A percentile compares a stretch with the other conserved stretches of the same genome.
phyloP scores from a whole-genome alignment of 495 filamentous ascomycete genomes.

The Neurospora sublineolata region DNA sequence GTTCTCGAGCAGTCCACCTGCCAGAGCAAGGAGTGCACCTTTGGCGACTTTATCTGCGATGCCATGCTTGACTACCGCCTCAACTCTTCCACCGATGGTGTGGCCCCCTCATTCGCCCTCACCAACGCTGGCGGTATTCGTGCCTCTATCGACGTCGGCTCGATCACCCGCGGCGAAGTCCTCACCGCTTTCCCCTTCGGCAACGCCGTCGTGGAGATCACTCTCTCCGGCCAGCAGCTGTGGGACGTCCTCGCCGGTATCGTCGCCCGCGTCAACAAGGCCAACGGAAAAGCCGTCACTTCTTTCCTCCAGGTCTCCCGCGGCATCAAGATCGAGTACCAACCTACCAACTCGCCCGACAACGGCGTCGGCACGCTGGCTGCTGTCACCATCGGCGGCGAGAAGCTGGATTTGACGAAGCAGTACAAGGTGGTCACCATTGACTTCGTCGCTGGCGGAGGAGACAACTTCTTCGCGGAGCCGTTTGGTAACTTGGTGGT shows the following conservation, averaged over 20 bases:
- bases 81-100: slow-evolving; percentile 21
- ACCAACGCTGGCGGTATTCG: slow-evolving; percentile 48
- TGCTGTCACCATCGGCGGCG: slow-evolving; percentile 28
- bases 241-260: slow-evolving; percentile 42
- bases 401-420: slow-evolving; percentile 21
- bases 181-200: slow-evolving; percentile 47
- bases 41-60: slow-evolving; percentile 41
- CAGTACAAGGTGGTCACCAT: slow-evolving; percentile 42
- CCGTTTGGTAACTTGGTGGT: slow-evolving; percentile 22
- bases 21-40: slow-evolving; percentile 36
- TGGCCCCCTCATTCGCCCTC: slow-evolving; percentile 32
- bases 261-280: slow-evolving; percentile 31
- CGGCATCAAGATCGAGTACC: slow-evolving; percentile 37
- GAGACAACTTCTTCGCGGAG: slow-evolving; percentile 41
- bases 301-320: slow-evolving; percentile 42
- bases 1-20: slow-evolving; percentile 42
- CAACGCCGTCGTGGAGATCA: slow-evolving; percentile 41
- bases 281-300: slow-evolving; percentile 34
- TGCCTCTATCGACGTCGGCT: slow-evolving; percentile 39
- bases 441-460: slow-evolving; percentile 44
- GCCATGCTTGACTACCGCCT: slow-evolving; percentile 43
- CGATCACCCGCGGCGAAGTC: slow-evolving; percentile 43
- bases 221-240: slow-evolving; percentile 31
- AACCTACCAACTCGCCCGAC: slow-evolving; percentile 22
- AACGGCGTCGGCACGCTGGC: slow-evolving; percentile 20